Conservation (phyloP, 345 rosid species). For the Clausena lansium region DNA sequence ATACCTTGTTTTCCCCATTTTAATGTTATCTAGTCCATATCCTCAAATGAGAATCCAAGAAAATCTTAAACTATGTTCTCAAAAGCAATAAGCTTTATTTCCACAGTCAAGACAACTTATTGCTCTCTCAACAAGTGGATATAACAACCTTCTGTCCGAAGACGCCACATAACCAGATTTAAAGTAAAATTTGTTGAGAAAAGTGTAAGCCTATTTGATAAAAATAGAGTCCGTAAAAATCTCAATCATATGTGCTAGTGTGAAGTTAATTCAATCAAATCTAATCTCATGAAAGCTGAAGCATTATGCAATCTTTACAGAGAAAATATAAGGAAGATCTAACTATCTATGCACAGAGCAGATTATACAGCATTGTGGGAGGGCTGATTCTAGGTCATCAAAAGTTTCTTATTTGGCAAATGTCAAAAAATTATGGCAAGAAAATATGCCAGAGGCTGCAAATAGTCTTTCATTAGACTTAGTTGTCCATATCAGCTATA, state of each 20-base stretch:
- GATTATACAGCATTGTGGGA: neutral
- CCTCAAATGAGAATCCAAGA: neutral
- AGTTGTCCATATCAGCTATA: neutral
- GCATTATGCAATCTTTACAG: neutral
- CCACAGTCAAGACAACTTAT: neutral
- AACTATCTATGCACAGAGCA: neutral
- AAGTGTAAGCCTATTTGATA: neutral
- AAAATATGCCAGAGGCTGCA: too few relatives aligned
- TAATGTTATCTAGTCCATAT: neutral
- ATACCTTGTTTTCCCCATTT: neutral
- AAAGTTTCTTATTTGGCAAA: neutral
- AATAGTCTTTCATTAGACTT: neutral
- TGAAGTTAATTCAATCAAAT: neutral
- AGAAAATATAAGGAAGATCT: neutral
- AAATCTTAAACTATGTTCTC: neutral
- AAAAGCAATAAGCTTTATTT: neutral
- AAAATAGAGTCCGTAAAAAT: neutral
- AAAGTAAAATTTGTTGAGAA: neutral
- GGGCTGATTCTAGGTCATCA: neutral
- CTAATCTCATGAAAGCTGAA: neutral
- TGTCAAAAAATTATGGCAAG: neutral
- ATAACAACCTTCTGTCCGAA: neutral
- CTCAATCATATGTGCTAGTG: neutral
- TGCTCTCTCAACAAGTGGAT: neutral
- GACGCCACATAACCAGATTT: neutral